phyloP scores from a whole-genome alignment of 192 early-diverging fungal genomes.

The Backusella tuberculispora region DNA sequence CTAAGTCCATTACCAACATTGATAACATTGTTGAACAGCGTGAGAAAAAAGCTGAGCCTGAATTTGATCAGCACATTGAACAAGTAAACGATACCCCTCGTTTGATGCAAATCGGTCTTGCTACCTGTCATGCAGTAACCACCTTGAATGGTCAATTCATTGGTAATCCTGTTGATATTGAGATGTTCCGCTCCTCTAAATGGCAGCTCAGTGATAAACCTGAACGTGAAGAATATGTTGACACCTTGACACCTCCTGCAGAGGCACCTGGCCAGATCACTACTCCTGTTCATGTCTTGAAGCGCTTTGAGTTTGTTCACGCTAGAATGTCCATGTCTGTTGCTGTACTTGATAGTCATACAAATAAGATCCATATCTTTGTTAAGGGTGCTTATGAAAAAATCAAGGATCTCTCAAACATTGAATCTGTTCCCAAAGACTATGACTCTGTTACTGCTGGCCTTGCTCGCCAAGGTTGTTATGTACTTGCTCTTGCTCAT shows the following conservation, averaged over 20 bases:
- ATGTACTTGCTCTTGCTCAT: slow-evolving; percentile 73
- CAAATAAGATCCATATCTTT: slow-evolving; percentile 59
- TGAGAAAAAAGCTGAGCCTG: not conserved
- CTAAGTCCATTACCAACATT: slow-evolving; percentile 20
- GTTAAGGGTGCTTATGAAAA: slow-evolving; percentile 77
- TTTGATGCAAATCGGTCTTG: slow-evolving; percentile 42
- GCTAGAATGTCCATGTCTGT: slow-evolving; percentile 72
- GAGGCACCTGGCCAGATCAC: slow-evolving; percentile 16
- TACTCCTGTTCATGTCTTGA: slow-evolving; percentile 53
- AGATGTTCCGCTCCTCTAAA: slow-evolving; percentile 63
- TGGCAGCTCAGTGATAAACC: slow-evolving; percentile 38
- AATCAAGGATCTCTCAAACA: slow-evolving; percentile 58
- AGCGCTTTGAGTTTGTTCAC: slow-evolving; percentile 75
- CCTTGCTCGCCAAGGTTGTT: slow-evolving; percentile 72
- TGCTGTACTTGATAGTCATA: slow-evolving; percentile 56
- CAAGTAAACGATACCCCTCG: slow-evolving; percentile 24
- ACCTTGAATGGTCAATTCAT: slow-evolving; percentile 50
- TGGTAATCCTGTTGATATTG: slow-evolving; percentile 70
- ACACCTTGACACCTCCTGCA: slow-evolving; percentile 42
- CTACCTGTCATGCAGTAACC: slow-evolving; percentile 57
- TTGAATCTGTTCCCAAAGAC: slow-evolving; percentile 54
- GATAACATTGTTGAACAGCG: not conserved
- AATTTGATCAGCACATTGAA: slow-evolving; percentile 30
- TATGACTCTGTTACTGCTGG: slow-evolving; percentile 56
- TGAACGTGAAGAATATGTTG: slow-evolving; percentile 37